A percentile compares a stretch with the other conserved stretches of the same genome.
Evolutionary conservation across 169 alveolate species (phyloP).

Genomic region (Cryptosporidium sp.): DNA sequence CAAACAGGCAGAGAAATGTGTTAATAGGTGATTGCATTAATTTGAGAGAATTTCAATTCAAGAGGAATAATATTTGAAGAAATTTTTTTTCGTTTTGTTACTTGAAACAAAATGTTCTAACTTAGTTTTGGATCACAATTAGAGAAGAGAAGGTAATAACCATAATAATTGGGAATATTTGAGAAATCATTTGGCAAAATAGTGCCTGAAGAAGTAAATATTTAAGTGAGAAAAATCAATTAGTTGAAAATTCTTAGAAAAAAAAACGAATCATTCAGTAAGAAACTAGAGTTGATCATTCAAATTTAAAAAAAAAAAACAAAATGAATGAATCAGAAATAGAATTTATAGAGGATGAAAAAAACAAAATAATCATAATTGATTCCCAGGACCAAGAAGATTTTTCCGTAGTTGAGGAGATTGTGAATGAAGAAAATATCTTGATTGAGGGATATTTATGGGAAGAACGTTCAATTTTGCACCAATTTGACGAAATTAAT

Average conservation of each 20-base stretch:
- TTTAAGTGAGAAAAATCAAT: not conserved
- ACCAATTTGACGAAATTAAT: not conserved
- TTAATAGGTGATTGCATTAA: not conserved
- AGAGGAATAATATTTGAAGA: not conserved
- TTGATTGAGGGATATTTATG: constrained; percentile 10
- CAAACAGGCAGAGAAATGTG: not conserved
- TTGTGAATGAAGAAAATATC: constrained; percentile 14
- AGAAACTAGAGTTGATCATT: not conserved
- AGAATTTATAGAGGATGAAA: constrained; percentile 20
- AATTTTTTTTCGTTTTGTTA: too few relatives aligned
- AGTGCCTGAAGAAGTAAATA: too few relatives aligned
- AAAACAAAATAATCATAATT: not conserved
- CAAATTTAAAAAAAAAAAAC: not conserved
- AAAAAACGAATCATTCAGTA: too few relatives aligned
- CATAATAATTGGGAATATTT: too few relatives aligned
- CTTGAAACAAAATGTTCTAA: not conserved
- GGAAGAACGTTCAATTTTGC: constrained; percentile 4
- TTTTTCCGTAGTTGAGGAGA: not conserved
- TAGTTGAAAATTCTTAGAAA: too few relatives aligned
- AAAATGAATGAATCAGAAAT: constrained; percentile 17
- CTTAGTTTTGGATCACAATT: not conserved
- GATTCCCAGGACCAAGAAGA: constrained; percentile 26
- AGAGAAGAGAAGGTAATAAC: not conserved
- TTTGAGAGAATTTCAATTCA: not conserved
- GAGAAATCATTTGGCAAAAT: not conserved